Evolutionary conservation across 1,284 basidiomycete species (phyloP).

Genomic region (Neotropicomus parvogracilis): DNA sequence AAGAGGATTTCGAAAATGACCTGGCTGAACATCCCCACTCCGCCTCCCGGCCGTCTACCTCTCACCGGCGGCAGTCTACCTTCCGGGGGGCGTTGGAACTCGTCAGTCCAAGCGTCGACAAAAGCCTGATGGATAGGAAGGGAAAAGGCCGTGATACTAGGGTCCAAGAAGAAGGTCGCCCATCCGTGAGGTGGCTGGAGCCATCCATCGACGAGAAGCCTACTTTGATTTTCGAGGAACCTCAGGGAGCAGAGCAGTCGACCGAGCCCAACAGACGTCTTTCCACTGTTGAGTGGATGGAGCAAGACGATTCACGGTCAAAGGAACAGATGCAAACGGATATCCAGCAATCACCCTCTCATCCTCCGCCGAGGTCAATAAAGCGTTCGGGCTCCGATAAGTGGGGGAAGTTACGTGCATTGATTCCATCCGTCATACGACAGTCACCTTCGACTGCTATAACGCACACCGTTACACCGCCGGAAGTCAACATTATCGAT

Average conservation of each 20-base stretch:
- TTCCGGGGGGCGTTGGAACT: conserved; percentile 62
- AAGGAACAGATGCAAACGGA: conserved; percentile 14
- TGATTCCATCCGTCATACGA: conserved; percentile 56
- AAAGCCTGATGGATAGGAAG: conserved; percentile 46
- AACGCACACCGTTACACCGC: conserved; percentile 47
- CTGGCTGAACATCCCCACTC: conserved; percentile 28
- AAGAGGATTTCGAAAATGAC: conserved; percentile 31
- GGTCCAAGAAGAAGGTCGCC: conserved; percentile 46
- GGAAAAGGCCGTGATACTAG: conserved; percentile 54
- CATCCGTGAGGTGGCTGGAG: conserved; percentile 57
- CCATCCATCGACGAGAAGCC: conserved; percentile 46
- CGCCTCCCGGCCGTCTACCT: conserved; percentile 27
- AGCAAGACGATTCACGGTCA: conserved; percentile 10
- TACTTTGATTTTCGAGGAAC: conserved; percentile 34
- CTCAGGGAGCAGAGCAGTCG: conserved; percentile 10
- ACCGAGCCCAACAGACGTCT: conserved; percentile 12
- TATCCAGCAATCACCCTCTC: conserved; percentile 42
- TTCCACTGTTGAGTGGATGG: conserved; percentile 4
- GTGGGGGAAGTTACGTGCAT: conserved; percentile 61
- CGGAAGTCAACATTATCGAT: conserved; percentile 74
- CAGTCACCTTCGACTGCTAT: conserved; percentile 28
- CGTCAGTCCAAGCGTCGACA: conserved; percentile 32
- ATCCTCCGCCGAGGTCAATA: conserved; percentile 38
- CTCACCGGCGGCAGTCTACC: conserved; percentile 38
- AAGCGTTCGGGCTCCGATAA: conserved; percentile 39